Percentiles rank a stretch among this genome's conserved stretches.
phyloP scores from a whole-genome alignment of 2,329 filamentous ascomycete species.

The Myotisia sp. region DNA sequence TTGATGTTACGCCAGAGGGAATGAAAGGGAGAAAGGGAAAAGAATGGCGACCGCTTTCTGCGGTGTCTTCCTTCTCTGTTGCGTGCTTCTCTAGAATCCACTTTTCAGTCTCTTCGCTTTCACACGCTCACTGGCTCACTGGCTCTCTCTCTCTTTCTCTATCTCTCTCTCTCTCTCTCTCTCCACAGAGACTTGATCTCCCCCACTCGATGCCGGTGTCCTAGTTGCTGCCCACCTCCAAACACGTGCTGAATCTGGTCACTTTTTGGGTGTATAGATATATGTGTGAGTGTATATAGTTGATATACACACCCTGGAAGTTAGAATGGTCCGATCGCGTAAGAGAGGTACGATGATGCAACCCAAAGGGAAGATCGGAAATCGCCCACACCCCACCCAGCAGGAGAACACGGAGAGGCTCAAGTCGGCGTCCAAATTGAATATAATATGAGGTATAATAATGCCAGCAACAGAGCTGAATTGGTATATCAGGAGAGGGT shows the following conservation, averaged over 20 bases:
- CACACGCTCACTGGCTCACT: not conserved
- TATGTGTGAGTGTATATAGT: too few relatives aligned
- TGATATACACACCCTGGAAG: constrained; percentile 1
- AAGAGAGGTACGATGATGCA: constrained; percentile 1
- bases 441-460: constrained; percentile 5
- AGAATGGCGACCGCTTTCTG: not conserved
- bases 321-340: constrained; percentile 4
- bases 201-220: not conserved
- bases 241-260: too few relatives aligned
- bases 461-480: constrained; percentile 1
- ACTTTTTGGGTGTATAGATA: too few relatives aligned
- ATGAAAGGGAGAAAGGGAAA: not conserved
- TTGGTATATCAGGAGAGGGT: constrained; percentile 3
- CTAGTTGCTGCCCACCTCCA: too few relatives aligned
- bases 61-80: not conserved
- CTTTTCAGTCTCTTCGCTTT: not conserved
- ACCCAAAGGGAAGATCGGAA: not conserved
- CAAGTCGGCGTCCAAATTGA: constrained; percentile 1
- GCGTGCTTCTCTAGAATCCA: not conserved
- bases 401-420: not conserved
- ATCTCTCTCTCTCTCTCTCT: not conserved
- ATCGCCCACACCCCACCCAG: constrained; percentile 3
- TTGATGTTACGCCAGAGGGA: constrained; percentile 11
- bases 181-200: not conserved
- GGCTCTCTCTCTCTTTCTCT: not conserved